A percentile compares a stretch with the other conserved stretches of the same genome.
Conservation (phyloP, 1,139 yeast genomes). For the Lizanozyma gosingica region DNA sequence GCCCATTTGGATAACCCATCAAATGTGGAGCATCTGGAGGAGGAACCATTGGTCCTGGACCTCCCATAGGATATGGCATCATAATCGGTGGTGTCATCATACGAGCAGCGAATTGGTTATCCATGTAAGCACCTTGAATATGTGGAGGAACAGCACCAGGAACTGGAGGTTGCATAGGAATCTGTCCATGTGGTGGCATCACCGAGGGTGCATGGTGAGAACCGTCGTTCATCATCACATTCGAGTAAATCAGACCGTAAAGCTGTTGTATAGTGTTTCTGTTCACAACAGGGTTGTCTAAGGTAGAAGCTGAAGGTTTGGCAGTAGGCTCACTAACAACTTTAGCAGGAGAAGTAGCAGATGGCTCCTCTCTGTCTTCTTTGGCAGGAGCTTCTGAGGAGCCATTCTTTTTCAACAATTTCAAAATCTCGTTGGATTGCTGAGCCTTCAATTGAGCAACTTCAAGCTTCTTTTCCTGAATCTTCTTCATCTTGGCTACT, state of each 20-base stretch:
- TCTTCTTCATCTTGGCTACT: constrained; percentile 13
- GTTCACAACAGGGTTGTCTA: constrained; percentile 27
- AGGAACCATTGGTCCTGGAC: constrained; percentile 7
- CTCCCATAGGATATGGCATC: constrained; percentile 9
- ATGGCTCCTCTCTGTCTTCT: constrained; percentile 6
- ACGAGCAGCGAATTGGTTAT: constrained; percentile 10
- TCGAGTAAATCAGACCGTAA: constrained; percentile 40
- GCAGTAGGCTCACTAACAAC: constrained; percentile 16
- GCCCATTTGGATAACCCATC: constrained; percentile 6
- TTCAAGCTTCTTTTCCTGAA: constrained; percentile 5
- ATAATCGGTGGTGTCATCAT: constrained; percentile 6
- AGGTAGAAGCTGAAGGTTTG: constrained; percentile 16
- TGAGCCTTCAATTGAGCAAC: constrained; percentile 7
- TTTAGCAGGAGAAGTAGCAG: constrained; percentile 8
- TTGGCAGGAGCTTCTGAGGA: not conserved
- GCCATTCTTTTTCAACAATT: constrained; percentile 9
- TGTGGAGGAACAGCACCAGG: constrained; percentile 11
- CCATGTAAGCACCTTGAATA: constrained; percentile 6
- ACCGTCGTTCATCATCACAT: constrained; percentile 33
- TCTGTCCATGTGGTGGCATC: constrained; percentile 12
- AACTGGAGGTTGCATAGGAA: constrained; percentile 15
- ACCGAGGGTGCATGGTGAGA: constrained; percentile 14
- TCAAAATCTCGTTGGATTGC: constrained; percentile 17
- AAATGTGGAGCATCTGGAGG: constrained; percentile 11
- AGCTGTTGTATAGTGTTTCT: constrained; percentile 24